Base-by-base conservation (phyloP, 352 stramenopile genomes). In the Globisporangium heterothallicum region DNA sequence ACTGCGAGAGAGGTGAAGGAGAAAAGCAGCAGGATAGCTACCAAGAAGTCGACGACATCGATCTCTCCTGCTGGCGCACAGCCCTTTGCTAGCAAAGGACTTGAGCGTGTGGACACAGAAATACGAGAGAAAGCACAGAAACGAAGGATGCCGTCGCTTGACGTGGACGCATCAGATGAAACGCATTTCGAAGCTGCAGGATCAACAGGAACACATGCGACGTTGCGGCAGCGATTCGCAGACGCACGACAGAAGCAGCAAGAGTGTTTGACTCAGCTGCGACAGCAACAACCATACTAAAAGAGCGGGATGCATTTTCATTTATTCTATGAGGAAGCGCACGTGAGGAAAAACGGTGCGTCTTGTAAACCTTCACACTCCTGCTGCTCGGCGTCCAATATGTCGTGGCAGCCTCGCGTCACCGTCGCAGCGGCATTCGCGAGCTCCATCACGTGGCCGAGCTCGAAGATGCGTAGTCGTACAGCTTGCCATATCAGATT, bases 401-500 rank as follows among this genome's bases (percentile, higher is more conserved):
- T n/a, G n/a, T n/a, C n/a, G n/a, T n/a, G n/a, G n/a, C n/a, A n/a
- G n/a, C n/a, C n/a, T n/a, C n/a, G 16, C 6, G 16, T 44, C 18
- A 75, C 59, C 6, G 42, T 27, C 0, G 32, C 27, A 9, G 71
- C 35, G 12, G 67, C 67, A 29, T 58, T n/a, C 1, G 35, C 8
- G 2, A 78, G 49, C 2, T 51, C 5, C 6, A 65, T 43, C 0
- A 53, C 26, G 8, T 48, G 18, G 4, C 61, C 47, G 21, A 78
- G 48, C 42, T 80, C 72, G n/a, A 78, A 76, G 36, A 75, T 66
- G 24, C 70, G 66, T 29, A 80, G 56, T 13, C 72, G 56, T 16
- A 61, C 62, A 22, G 55, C 72, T 25, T 82, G 72, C 72, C 72
- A 82, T 12, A 78, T 30, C 9, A 82, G 42, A 18, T 58, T 56